phyloP scores from a whole-genome alignment of 2,329 filamentous ascomycete species.

The Microsporum canis region DNA sequence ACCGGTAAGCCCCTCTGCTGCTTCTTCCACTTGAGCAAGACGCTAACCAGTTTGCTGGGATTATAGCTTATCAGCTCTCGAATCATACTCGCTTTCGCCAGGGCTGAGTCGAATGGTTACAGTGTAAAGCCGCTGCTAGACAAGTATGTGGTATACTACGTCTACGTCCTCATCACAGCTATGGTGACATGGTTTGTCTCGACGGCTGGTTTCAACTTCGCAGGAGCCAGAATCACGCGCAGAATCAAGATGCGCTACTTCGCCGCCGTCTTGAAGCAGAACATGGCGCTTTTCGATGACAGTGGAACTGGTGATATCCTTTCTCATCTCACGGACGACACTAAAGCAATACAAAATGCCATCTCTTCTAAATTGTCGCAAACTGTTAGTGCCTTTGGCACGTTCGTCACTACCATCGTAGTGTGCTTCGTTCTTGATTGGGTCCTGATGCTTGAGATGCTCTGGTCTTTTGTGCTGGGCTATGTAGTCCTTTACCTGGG shows the following conservation, averaged over 20 bases:
- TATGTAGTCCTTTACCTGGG: neutral
- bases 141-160: constrained; percentile 48
- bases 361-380: constrained; percentile 70
- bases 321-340: constrained; percentile 73
- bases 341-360: constrained; percentile 72
- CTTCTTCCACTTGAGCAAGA: neutral
- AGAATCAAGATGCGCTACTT: constrained; percentile 66
- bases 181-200: constrained; percentile 60
- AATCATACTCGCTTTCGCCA: neutral
- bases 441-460: neutral
- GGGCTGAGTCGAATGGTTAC: neutral
- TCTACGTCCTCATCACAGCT: constrained; percentile 63
- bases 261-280: constrained; percentile 62
- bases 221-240: constrained; percentile 56
- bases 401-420: neutral
- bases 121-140: neutral
- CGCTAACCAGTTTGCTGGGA: neutral
- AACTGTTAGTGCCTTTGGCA: constrained; percentile 3
- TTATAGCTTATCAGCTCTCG: neutral
- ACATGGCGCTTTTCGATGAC: constrained; percentile 76
- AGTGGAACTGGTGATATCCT: constrained; percentile 75
- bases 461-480: neutral
- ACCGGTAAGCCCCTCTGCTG: neutral
- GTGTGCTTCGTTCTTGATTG: neutral
- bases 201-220: constrained; percentile 75